Conservation (phyloP, 139 green algal species). For the Tetradesmus lagerheimii region DNA sequence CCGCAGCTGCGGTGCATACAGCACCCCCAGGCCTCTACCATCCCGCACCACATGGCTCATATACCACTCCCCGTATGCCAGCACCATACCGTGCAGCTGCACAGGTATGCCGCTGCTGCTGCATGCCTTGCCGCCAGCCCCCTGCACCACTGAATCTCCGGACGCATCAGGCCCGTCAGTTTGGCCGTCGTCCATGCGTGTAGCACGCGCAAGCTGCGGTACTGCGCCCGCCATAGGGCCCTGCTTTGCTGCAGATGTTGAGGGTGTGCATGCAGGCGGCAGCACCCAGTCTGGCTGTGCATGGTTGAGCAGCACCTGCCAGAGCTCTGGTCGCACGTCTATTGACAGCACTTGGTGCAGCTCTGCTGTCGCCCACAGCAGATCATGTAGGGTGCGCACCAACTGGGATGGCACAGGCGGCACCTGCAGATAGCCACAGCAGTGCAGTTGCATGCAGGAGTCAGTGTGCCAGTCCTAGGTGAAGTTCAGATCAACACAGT, state of each 20-base stretch:
- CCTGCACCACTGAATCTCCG: neutral
- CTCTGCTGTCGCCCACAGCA: neutral
- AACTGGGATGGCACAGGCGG: constrained; percentile 42
- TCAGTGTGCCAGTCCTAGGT: neutral
- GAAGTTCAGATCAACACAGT: neutral
- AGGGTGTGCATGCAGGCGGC: neutral
- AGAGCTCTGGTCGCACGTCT: constrained; percentile 22
- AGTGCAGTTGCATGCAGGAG: neutral
- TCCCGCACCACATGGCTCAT: constrained; percentile 37
- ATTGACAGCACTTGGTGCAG: neutral
- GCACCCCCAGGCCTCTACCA: constrained; percentile 20
- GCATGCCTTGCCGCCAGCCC: neutral
- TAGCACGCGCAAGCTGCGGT: neutral
- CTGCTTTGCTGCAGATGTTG: neutral
- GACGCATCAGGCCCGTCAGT: neutral
- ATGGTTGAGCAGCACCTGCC: constrained; percentile 31
- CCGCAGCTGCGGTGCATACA: constrained; percentile 43
- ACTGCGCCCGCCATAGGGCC: neutral
- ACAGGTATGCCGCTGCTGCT: constrained; percentile 10
- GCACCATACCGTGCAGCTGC: constrained; percentile 28
- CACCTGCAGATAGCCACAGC: constrained; percentile 14
- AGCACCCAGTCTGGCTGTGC: constrained; percentile 43
- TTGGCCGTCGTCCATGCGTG: neutral
- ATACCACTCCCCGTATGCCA: constrained; percentile 37
- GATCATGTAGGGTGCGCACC: neutral